These are phyloP conservation scores for Silene noctiflora DNA, from an alignment of 179 eudicot species.

Conservation along the genomic window DNA sequence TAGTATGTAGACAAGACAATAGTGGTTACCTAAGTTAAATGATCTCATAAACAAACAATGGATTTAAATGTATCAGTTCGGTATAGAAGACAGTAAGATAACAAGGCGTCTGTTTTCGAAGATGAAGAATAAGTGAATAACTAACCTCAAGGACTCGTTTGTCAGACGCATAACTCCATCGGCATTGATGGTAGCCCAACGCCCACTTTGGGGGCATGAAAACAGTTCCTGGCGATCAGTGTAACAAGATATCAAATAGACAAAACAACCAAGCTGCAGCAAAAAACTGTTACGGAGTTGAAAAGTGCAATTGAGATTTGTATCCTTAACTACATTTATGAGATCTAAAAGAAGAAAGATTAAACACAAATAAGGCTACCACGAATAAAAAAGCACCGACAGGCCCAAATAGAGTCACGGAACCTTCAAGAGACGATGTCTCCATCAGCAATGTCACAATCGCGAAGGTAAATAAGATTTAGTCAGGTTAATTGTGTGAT, in stretches of 20 bases:
- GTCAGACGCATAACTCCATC: slow-evolving; percentile 89
- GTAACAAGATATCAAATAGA: slow-evolving; percentile 2
- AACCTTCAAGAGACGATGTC: neutral
- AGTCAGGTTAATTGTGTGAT: neutral
- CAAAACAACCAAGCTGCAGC: slow-evolving; percentile 9
- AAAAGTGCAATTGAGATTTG: neutral
- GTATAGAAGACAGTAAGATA: neutral
- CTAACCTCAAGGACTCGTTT: slow-evolving; percentile 87
- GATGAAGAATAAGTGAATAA: neutral
- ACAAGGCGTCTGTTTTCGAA: neutral
- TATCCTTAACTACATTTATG: neutral
- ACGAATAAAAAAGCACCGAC: slow-evolving; percentile 1
- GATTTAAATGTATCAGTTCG: neutral
- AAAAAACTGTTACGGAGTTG: neutral
- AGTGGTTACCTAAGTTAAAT: neutral
- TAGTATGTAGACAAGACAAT: neutral
- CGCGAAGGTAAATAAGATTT: neutral
- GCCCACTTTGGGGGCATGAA: slow-evolving; percentile 99
- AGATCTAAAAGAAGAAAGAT: neutral
- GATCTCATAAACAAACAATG: neutral
- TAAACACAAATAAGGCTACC: neutral
- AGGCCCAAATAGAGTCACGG: neutral
- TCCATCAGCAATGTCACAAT: neutral
- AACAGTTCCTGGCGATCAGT: slow-evolving; percentile 55
- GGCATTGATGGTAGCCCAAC: slow-evolving; percentile 92